phyloP scores from a whole-genome alignment of 106 monocot genomes.

The Platanthera zijinensis region DNA sequence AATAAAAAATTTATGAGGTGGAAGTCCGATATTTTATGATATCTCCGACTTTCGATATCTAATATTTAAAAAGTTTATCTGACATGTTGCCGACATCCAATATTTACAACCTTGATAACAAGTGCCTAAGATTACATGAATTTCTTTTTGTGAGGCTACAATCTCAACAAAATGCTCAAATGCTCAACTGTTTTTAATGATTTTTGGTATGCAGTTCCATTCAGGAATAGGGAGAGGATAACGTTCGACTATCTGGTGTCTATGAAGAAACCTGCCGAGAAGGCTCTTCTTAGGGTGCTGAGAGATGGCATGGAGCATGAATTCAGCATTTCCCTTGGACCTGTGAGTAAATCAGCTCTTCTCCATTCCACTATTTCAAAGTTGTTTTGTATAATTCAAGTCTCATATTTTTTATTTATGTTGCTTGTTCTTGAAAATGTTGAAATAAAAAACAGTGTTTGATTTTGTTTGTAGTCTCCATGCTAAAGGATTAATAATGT shows the following conservation, averaged over 20 bases:
- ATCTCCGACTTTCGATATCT: too few species aligned
- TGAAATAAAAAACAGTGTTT: too few species aligned
- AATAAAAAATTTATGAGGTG: too few species aligned
- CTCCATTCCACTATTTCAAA: neutral
- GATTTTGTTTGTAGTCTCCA: too few species aligned
- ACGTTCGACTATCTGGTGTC: slow-evolving; percentile 97
- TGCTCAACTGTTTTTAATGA: neutral
- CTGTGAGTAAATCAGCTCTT: slow-evolving; percentile 48
- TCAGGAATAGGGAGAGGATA: slow-evolving; percentile 91
- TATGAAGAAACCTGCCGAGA: slow-evolving; percentile 92
- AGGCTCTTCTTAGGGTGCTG: slow-evolving; percentile 49
- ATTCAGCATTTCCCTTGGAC: slow-evolving; percentile 55
- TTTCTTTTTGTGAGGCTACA: too few species aligned
- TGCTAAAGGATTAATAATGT: too few species aligned
- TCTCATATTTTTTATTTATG: neutral
- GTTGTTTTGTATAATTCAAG: neutral
- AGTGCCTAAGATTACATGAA: too few species aligned
- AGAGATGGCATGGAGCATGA: slow-evolving; percentile 79
- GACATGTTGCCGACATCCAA: too few species aligned
- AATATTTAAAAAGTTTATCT: too few species aligned
- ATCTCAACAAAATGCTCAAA: neutral
- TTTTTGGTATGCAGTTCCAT: slow-evolving; percentile 59
- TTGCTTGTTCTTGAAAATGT: too few species aligned
- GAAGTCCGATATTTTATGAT: too few species aligned
- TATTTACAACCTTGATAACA: too few species aligned